A percentile compares a stretch with the other conserved stretches of the same genome.
Conservation (phyloP, 1,284 basidiomycete species). For the Clitocybe nebularis region DNA sequence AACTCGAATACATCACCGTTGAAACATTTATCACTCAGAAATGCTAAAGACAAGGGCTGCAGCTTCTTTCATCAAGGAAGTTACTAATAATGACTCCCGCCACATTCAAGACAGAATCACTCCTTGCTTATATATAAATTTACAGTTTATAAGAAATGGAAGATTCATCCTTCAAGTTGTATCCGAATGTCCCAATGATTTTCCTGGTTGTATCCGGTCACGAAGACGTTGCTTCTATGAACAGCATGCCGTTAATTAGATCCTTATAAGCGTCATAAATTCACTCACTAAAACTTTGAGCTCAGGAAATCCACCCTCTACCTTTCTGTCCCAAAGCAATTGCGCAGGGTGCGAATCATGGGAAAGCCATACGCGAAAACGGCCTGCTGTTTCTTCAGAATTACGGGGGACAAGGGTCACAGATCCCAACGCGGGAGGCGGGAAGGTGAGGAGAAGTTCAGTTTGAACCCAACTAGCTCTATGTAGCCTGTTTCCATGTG, state of each 20-base stretch:
- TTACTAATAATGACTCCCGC: too few species aligned
- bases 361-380: conserved; percentile 85
- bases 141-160: not conserved
- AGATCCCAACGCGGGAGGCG: conserved; percentile 62
- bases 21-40: too few species aligned
- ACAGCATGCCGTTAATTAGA: not conserved
- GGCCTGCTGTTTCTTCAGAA: conserved; percentile 77
- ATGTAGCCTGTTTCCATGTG: conserved; percentile 56
- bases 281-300: conserved; percentile 70
- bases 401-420: conserved; percentile 75
- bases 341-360: conserved; percentile 30
- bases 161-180: conserved; percentile 10
- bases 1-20: too few species aligned
- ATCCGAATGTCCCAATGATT: conserved; percentile 83
- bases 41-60: too few species aligned
- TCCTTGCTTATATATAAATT: not conserved
- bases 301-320: conserved; percentile 90
- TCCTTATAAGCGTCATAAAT: too few species aligned
- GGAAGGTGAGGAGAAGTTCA: conserved; percentile 86
- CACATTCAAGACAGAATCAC: not conserved
- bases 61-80: too few species aligned
- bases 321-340: conserved; percentile 77
- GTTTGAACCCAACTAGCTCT: conserved; percentile 87
- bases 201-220: conserved; percentile 74
- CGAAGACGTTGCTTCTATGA: conserved; percentile 82